phyloP scores from a whole-genome alignment of 2,329 filamentous ascomycete species.

The Trichophyton benhamiae region DNA sequence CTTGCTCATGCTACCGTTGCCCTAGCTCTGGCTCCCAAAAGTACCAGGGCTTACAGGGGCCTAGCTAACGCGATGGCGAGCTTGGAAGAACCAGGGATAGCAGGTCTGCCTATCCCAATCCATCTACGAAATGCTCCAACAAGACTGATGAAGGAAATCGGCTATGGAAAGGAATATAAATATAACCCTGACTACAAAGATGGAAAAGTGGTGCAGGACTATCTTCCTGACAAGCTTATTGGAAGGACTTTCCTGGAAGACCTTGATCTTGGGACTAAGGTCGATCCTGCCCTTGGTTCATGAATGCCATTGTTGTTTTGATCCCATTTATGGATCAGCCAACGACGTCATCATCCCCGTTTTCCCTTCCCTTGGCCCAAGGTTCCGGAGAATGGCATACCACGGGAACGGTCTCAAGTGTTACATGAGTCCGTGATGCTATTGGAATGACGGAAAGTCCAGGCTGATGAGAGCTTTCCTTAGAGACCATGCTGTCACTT shows the following conservation, averaged over 20 bases:
- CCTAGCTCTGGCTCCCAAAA: slow-evolving; percentile 69
- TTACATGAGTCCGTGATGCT: neutral
- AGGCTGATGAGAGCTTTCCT: neutral
- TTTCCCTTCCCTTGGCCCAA: neutral
- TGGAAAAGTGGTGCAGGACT: slow-evolving; percentile 74
- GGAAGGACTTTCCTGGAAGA: slow-evolving; percentile 69
- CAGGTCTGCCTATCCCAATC: slow-evolving; percentile 66
- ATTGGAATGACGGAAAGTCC: too few relatives aligned
- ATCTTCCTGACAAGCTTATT: slow-evolving; percentile 65
- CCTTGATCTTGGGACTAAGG: slow-evolving; percentile 60
- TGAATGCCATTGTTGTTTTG: neutral
- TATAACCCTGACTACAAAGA: slow-evolving; percentile 86
- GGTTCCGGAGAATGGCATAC: neutral
- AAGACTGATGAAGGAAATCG: slow-evolving; percentile 80
- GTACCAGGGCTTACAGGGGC: slow-evolving; percentile 71
- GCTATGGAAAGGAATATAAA: slow-evolving; percentile 85
- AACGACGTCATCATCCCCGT: neutral
- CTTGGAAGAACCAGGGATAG: slow-evolving; percentile 70
- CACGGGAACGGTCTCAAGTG: neutral
- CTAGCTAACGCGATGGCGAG: slow-evolving; percentile 69
- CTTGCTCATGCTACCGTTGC: slow-evolving; percentile 79
- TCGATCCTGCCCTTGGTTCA: slow-evolving; percentile 55
- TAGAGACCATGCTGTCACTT: neutral
- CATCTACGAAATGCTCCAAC: slow-evolving; percentile 90
- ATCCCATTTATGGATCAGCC: neutral